Conservation (phyloP, 306 rosid genomes). For the Fragaria vesca region DNA sequence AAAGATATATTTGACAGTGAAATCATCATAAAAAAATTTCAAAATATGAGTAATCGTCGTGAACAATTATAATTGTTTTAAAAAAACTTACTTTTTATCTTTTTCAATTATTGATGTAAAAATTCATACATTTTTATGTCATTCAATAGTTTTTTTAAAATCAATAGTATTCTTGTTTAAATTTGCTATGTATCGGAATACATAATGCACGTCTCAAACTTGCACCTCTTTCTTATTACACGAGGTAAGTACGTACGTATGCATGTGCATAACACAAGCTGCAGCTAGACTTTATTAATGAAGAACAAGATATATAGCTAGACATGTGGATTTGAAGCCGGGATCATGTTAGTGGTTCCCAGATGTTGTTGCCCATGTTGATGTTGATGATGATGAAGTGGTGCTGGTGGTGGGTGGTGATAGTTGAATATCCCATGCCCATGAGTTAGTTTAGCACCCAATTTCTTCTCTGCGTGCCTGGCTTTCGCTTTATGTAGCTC, state of each 20-base stretch:
- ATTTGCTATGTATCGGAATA: not conserved
- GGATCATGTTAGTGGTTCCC: conserved; percentile 15
- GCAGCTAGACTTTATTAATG: not conserved
- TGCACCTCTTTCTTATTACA: not conserved
- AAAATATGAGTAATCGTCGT: too few species aligned
- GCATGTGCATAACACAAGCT: not conserved
- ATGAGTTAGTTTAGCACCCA: not conserved
- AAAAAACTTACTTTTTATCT: too few species aligned
- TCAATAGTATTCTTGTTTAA: too few species aligned
- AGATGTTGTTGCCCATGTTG: conserved; percentile 3
- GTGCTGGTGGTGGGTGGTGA: not conserved
- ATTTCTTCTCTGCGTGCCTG: conserved; percentile 9
- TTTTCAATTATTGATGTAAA: too few species aligned
- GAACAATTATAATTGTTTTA: too few species aligned
- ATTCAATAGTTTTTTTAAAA: too few species aligned
- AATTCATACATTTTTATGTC: too few species aligned
- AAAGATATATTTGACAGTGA: too few species aligned
- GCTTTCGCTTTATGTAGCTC: conserved; percentile 11
- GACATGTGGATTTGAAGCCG: not conserved
- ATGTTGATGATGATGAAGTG: not conserved
- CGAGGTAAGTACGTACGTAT: not conserved
- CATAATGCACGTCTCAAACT: not conserved
- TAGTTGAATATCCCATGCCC: not conserved
- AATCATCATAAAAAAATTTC: too few species aligned
- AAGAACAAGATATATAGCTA: not conserved